Evolutionary conservation across 441 rosid genomes (phyloP), one percentile per base, ranked within the genome.

Genomic region (Cnidoscolus chayamansa): DNA sequence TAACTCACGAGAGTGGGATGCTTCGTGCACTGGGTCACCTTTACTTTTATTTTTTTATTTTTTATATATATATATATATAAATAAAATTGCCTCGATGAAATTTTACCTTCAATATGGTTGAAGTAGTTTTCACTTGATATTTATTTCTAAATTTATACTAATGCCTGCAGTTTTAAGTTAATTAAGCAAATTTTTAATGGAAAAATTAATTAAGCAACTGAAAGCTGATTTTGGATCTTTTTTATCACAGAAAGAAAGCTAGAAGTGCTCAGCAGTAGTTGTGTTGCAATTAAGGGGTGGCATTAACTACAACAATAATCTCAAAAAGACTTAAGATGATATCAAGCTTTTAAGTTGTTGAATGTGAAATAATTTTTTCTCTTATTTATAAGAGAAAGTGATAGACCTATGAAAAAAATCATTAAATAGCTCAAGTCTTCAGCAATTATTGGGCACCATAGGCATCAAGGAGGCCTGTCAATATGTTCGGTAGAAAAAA

Each of bases 81-180:
- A 58, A 25, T 30, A 17, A 31, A 15, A 13, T 67, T 51, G 20
- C 20, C 4, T 71, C 67, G 19, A 10, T 65, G 56, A 19, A 49
- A 32, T 66, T 59, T n/a, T 66, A 15, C 35, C 49, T 67, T 74
- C 40, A 35, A 35, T 35, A 35, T 35, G 40, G 32, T 74, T 20
- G 67, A 15, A n/a, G 50, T 54, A 8, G 76, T 4, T 64, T 64
- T 55, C 12, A 19, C 35, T 59, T n/a, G 3, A 12, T 35, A 11
- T 20, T 37, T 63, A 3, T 67, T n/a, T 62, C 7, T 17, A 58
- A 10, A 1, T 51, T 3, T 2, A 8, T 37, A 50, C 4, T 16
- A 32, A 16, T 13, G 1, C 32, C 3, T 49, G 4, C 16, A n/a
- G 30, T 7, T 68, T 15, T 25, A 11, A 4, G 35, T 53, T 15